Evolutionary conservation across 2,329 filamentous ascomycete genomes (phyloP).

Genomic region (Rutstroemia sp.): DNA sequence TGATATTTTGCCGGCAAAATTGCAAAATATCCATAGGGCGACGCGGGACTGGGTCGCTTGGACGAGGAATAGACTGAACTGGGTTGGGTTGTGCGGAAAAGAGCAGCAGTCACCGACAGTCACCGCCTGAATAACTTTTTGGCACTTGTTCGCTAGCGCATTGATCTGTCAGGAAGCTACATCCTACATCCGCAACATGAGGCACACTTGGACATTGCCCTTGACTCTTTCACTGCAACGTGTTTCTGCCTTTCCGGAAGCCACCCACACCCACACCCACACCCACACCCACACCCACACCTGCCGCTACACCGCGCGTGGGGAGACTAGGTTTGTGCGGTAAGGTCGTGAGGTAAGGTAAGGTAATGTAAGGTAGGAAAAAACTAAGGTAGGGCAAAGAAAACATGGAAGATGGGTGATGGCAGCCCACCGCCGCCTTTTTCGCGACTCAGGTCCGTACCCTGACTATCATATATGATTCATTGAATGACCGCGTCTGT

Average conservation of each 20-base stretch:
- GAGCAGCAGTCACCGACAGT: no score
- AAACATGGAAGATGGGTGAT: background rate
- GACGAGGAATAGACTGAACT: no score
- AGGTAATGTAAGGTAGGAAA: background rate
- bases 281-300: background rate
- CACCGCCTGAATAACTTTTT: no score
- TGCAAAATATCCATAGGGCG: no score
- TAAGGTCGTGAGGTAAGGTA: background rate
- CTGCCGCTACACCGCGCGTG: slow-evolving; percentile 6
- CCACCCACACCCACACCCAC: background rate
- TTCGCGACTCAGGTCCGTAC: slow-evolving; percentile 5
- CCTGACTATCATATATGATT: slow-evolving; percentile 8
- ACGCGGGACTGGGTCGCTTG: no score
- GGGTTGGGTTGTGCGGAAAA: no score
- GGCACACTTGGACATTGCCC: no score
- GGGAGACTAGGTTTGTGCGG: background rate
- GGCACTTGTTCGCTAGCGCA: no score
- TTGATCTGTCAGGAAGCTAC: no score
- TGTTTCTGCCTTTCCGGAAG: slow-evolving; percentile 4
- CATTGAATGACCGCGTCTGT: background rate
- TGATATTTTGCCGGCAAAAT: no score
- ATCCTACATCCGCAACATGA: no score
- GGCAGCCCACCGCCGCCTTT: slow-evolving; percentile 7
- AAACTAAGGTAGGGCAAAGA: background rate
- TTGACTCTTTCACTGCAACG: background rate